These are phyloP conservation scores for Aspergillus bertholletiae DNA, from an alignment of 495 filamentous ascomycete species.

Conservation along the genomic window DNA sequence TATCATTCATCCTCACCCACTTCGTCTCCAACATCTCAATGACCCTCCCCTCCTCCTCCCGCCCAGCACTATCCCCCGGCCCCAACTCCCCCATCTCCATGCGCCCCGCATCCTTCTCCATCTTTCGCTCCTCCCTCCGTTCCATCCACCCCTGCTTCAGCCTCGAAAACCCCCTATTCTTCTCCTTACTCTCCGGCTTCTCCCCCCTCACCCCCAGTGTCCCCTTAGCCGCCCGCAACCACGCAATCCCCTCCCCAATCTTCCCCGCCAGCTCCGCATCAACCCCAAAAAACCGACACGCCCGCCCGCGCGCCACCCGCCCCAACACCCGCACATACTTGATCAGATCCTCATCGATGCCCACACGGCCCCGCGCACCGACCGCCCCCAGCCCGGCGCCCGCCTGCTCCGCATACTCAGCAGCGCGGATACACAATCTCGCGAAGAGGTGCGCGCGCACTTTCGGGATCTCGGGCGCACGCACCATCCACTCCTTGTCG, in stretches of 20 bases:
- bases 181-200: constrained; percentile 17
- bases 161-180: constrained; percentile 45
- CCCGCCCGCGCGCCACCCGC: constrained; percentile 70
- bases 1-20: constrained; percentile 92
- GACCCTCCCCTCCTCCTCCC: constrained; percentile 78
- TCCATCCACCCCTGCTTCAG: constrained; percentile 50
- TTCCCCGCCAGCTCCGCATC: constrained; percentile 80
- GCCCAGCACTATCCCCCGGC: constrained; percentile 82
- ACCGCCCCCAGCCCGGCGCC: constrained; percentile 42
- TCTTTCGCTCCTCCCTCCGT: constrained; percentile 45
- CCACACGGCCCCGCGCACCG: constrained; percentile 22
- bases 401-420: constrained; percentile 52
- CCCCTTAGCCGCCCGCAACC: constrained; percentile 69
- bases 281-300: constrained; percentile 85
- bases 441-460: constrained; percentile 86
- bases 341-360: constrained; percentile 56
- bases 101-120: constrained; percentile 71
- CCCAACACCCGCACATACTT: constrained; percentile 72
- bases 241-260: constrained; percentile 78
- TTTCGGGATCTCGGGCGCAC: constrained; percentile 77
- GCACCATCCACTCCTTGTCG: constrained; percentile 91
- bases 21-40: constrained; percentile 83
- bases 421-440: constrained; percentile 71
- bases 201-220: constrained; percentile 57
- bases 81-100: constrained; percentile 59